Base-by-base conservation (phyloP, 179 eudicot species). In the Drosera spatulata region DNA sequence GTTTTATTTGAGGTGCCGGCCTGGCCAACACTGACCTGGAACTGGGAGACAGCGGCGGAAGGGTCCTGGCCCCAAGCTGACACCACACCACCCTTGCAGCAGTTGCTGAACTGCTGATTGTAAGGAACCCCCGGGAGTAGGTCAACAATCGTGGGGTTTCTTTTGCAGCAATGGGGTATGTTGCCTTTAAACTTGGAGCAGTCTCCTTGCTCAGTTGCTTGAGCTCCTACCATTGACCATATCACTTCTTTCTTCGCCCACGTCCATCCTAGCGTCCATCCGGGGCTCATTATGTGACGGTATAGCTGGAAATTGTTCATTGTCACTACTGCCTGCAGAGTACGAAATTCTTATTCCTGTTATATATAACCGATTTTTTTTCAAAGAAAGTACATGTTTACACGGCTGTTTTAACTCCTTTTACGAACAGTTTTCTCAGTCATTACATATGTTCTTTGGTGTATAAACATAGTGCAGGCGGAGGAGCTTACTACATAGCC, bases 211-310 rank as follows among this genome's bases (percentile, higher is more conserved):
- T 84, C 86, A 0, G 91, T 84, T 46, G 91, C 61, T 43, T 84
- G 87, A 39, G 85, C 79, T 33, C 91, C 91, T 1, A 73, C 71
- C 85, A 79, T 77, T 13, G 82, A 61, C 91, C 91, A 84, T 64
- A 84, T 77, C 65, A 84, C 91, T 59, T 84, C 91, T 52, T 82
- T 81, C 74, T 84, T 84, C 45, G 87, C 85, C 91, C 91, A 84
- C 39, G 82, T 66, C 91, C 91, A 84, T 3, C 91, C 79, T 9
- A 84, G 10, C 38, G 87, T 84, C 91, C 91, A 84, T 0, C 91
- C 91, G 1, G 91, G 91, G 66, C 50, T 69, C 72, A 69, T 65
- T 12, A 84, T 71, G 77, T 79, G 86, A 44, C 91, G 75, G 74
- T 70, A 82, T 81, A 79, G 62, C 62, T 84, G 91, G 76, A 81